Conservation (phyloP, 345 rosid species). For the Leavenworthia alabamica region DNA sequence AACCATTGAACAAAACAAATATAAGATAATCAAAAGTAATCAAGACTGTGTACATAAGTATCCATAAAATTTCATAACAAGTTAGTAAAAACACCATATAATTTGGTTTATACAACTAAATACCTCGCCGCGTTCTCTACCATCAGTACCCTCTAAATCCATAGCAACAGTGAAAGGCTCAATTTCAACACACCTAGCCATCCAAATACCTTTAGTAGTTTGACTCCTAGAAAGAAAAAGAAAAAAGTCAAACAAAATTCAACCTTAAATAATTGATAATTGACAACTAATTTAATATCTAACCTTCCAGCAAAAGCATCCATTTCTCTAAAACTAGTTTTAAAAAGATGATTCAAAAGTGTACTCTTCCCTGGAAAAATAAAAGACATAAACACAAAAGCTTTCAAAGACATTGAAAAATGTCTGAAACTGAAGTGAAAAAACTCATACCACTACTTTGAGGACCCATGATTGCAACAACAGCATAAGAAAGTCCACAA, state of each 20-base stretch:
- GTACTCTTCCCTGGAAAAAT: constrained; percentile 60
- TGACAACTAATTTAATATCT: constrained; percentile 14
- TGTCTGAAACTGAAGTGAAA: not conserved
- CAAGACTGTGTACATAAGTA: not conserved
- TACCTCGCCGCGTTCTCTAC: constrained; percentile 87
- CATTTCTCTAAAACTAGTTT: constrained; percentile 74
- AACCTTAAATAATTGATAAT: not conserved
- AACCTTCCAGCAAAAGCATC: constrained; percentile 71
- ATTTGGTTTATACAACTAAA: not conserved
- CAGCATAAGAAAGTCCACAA: constrained; percentile 75
- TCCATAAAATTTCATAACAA: not conserved
- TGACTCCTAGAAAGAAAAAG: constrained; percentile 48
- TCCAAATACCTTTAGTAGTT: constrained; percentile 80
- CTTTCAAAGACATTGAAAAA: not conserved
- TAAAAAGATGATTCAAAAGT: constrained; percentile 65
- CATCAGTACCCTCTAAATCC: constrained; percentile 85
- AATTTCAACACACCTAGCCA: constrained; percentile 59
- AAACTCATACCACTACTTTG: constrained; percentile 61
- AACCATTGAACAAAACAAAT: not conserved
- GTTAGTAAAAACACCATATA: not conserved
- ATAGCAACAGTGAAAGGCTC: constrained; percentile 65
- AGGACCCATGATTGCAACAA: constrained; percentile 89
- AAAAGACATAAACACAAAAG: not conserved
- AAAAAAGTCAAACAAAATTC: constrained; percentile 1
- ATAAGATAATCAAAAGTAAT: not conserved